Evolutionary conservation across 2,329 filamentous ascomycete species (phyloP).

Genomic region (Talaromyces pinophilus): DNA sequence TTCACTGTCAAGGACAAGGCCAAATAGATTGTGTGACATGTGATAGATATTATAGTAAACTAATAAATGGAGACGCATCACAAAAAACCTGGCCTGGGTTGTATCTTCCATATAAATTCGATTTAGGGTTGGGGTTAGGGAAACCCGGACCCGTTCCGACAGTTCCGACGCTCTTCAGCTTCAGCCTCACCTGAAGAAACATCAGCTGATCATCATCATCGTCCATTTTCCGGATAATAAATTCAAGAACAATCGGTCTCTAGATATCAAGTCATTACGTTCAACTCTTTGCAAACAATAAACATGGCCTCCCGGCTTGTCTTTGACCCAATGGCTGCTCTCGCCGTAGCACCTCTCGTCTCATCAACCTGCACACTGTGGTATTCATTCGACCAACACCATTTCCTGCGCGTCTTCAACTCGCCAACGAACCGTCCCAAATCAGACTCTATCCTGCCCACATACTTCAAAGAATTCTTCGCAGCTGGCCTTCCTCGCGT

Average conservation of each 20-base stretch:
- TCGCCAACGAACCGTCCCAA: conserved; percentile 25
- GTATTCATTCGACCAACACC: conserved; percentile 46
- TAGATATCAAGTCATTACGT: not conserved
- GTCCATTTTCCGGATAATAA: too few species aligned
- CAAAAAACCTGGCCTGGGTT: too few species aligned
- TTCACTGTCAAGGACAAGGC: conserved; percentile 25
- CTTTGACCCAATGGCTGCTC: conserved; percentile 23
- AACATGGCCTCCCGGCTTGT: conserved; percentile 17
- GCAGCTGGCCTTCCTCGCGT: conserved; percentile 37
- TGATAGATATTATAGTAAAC: not conserved
- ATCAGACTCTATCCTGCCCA: conserved; percentile 40
- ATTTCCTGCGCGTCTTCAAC: conserved; percentile 29
- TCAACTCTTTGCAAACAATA: not conserved
- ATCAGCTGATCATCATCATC: not conserved
- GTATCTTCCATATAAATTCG: too few species aligned
- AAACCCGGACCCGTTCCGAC: not conserved
- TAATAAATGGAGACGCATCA: not conserved
- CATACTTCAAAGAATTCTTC: conserved; percentile 50
- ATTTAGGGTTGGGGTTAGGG: not conserved
- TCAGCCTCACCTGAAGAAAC: not conserved
- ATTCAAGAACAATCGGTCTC: not conserved
- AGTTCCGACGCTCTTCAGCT: not conserved
- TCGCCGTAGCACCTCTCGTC: conserved; percentile 51
- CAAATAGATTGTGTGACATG: not conserved
- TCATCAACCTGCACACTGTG: conserved; percentile 52